Evolutionary conservation across 1,139 yeast genomes (phyloP), one percentile per base, ranked within the genome.

Genomic region (Magnusiomyces clavatus): DNA sequence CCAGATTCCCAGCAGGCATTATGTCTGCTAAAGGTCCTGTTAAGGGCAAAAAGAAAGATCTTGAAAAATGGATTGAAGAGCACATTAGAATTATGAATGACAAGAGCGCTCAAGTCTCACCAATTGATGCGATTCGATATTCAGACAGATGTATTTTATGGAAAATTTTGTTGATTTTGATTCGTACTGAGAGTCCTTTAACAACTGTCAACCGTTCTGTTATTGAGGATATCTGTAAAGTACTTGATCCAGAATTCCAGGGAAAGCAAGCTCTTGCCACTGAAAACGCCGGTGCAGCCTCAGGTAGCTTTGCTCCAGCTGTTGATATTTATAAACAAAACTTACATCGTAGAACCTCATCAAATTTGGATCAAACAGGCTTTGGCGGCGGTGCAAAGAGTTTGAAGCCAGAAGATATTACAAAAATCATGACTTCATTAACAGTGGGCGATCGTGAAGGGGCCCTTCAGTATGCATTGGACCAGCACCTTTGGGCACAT

Each of bases 401-500:
- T 58, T 70, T 77, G 72, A 39, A 60, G 6, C 51, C 54, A 6
- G 56, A 64, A 43, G 66, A 65, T 35, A 54, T 64, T 45, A 56
- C 56, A 29, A 52, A 51, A 5, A 54, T 75, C 8, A 67, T 71
- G 51, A 57, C 66, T 3, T 60, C 66, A 31, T 61, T 86, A 49
- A 84, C 81, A 62, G 64, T 70, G 1, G 97, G 97, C 1, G 75
- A 82, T 53, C 77, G 81, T 24, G 81, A 78, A 19, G 77, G 75
- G 2, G 97, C 96, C 0, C 69, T 89, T 51, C 74, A 77, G 34
- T 71, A 74, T 53, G 80, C 94, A 1, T 66, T 88, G 36, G 74
- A 77, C 1, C 77, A 78, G 54, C 78, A 81, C 13, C 86, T 87
- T 57, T 89, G 89, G 86, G 81, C 95, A 0, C 74, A 89, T 64